Conservation (phyloP, 768 basidiomycete species). For the Hericium alpestre region DNA sequence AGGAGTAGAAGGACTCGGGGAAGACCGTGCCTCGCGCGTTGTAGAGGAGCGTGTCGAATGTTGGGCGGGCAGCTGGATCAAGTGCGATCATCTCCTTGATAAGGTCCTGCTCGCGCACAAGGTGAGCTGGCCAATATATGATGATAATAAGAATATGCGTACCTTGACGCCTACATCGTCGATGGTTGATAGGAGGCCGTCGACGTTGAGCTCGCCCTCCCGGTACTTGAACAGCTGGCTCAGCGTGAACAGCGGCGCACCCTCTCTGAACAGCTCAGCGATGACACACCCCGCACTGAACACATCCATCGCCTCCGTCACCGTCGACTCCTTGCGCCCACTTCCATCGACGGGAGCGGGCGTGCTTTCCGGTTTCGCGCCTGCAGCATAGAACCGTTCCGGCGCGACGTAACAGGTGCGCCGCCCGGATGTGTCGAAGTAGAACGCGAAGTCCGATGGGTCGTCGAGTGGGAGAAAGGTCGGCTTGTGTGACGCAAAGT, state of each 20-base stretch:
- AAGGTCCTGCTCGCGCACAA: conserved; percentile 43
- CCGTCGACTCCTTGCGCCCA: conserved; percentile 64
- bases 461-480: conserved; percentile 92
- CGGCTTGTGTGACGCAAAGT: conserved; percentile 93
- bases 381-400: conserved; percentile 83
- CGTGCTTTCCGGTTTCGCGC: conserved; percentile 37
- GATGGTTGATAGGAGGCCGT: conserved; percentile 58
- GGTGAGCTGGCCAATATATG: conserved; percentile 1
- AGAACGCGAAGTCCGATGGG: conserved; percentile 95
- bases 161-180: conserved; percentile 79
- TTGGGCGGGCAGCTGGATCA: conserved; percentile 64
- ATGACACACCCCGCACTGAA: conserved; percentile 93
- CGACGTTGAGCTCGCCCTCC: conserved; percentile 72
- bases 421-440: conserved; percentile 89
- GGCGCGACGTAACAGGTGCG: conserved; percentile 95
- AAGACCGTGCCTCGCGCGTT: conserved; percentile 70
- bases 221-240: conserved; percentile 93
- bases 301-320: conserved; percentile 96
- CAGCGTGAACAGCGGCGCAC: conserved; percentile 83
- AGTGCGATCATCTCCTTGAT: conserved; percentile 86
- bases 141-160: conserved; percentile 20
- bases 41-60: conserved; percentile 71
- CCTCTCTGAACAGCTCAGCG: conserved; percentile 92
- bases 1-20: conserved; percentile 90
- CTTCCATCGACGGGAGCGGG: conserved; percentile 36